Evolutionary conservation across 805 yeast genomes (phyloP), one percentile per base, ranked within the genome.

Genomic region (Danielozyma ontarioensis): DNA sequence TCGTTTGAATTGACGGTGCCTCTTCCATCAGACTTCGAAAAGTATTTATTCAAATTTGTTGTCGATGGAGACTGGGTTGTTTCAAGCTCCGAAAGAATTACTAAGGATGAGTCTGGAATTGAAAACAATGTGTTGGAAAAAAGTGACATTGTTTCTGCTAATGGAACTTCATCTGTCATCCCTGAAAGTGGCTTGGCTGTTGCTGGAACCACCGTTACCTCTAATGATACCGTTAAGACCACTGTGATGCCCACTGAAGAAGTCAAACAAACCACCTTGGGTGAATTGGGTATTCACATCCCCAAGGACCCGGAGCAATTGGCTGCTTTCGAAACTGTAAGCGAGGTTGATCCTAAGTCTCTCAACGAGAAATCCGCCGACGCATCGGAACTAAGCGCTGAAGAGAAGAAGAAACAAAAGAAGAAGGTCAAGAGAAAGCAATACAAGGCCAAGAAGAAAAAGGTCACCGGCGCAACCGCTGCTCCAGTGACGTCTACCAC

Each of bases 241-340:
- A 67, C 76, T 10, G 78, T 72, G 15, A 35, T 72, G 57, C 78
- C 79, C 28, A 52, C 68, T 3, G 40, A 52, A 17, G 75, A 70
- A 41, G 68, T 64, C 17, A 34, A 57, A 31, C 69, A 69, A 31
- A 60, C 62, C 37, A 55, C 70, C 6, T 46, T 71, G 35, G 83
- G 86, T 31, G 89, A 83, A 50, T 87, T 93, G 18, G 95, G 95
- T 29, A 70, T 83, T 39, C 72, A 65, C 25, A 54, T 83, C 44
- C 90, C 90, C 30, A 48, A 62, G 27, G 72, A 83, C 50, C 71
- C 85, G 13, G 72, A 70, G 28, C 70, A 76, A n/a, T 74, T 85
- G 47, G 65, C 73, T 38, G 95, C 78, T 31, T 82, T 87, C 50
- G 57, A 61, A 29, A 72, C 77, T 44, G 68, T 78, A 16, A 63